Evolutionary conservation across 768 basidiomycete species (phyloP).

Genomic region (Suillus brevipes): DNA sequence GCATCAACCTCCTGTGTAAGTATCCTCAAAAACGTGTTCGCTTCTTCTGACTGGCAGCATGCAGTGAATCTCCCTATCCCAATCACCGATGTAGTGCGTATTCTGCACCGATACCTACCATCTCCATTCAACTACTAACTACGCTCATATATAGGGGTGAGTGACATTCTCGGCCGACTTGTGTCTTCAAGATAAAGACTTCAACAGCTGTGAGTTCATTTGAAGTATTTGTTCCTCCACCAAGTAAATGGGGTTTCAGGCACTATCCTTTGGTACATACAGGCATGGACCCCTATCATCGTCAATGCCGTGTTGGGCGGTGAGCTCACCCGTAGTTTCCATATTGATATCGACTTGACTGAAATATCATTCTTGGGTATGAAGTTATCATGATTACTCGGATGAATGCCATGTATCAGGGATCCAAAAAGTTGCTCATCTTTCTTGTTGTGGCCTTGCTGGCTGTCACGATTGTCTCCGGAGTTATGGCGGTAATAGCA

Average conservation of each 20-base stretch:
- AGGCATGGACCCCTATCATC: neutral
- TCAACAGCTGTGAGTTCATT: neutral
- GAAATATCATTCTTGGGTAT: neutral
- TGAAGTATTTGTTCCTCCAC: neutral
- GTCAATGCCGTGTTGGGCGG: neutral
- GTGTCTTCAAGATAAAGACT: neutral
- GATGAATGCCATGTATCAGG: neutral
- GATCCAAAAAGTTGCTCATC: neutral
- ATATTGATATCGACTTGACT: neutral
- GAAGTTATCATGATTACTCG: neutral
- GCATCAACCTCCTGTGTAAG: neutral
- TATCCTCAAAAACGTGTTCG: neutral
- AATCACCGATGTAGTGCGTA: neutral
- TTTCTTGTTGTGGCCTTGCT: neutral
- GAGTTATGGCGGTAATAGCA: neutral
- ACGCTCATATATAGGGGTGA: neutral
- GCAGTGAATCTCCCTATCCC: neutral
- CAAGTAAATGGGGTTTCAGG: neutral
- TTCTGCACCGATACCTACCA: neutral
- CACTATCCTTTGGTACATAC: neutral
- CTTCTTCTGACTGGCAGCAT: neutral
- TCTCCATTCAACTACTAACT: neutral
- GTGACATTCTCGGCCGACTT: neutral
- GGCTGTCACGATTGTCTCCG: neutral
- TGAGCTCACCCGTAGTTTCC: neutral